Conservation (phyloP, 2,329 filamentous ascomycete species). For the Exophiala bonariae region DNA sequence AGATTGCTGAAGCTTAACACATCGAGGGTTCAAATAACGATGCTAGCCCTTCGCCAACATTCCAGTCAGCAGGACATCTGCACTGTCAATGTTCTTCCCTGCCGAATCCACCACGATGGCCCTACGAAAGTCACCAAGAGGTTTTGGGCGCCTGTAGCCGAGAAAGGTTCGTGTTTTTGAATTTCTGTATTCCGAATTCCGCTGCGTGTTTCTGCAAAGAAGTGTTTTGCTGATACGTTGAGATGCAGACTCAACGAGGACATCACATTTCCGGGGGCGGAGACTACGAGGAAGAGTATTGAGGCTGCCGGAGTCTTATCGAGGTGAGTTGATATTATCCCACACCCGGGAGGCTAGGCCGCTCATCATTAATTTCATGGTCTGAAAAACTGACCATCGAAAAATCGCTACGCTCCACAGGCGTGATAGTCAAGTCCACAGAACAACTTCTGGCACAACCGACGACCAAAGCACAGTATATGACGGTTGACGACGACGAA, state of each 20-base stretch:
- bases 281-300: slow-evolving; percentile 70
- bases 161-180: slow-evolving; percentile 37
- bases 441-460: slow-evolving; percentile 20
- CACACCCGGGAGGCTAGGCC: no score
- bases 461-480: slow-evolving; percentile 9
- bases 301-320: slow-evolving; percentile 69
- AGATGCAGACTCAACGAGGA: slow-evolving; percentile 53
- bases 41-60: slow-evolving; percentile 45
- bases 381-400: no score
- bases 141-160: slow-evolving; percentile 68
- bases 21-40: no score
- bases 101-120: slow-evolving; percentile 76
- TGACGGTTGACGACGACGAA: slow-evolving; percentile 29
- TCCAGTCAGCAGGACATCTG: slow-evolving; percentile 8
- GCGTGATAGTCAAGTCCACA: slow-evolving; percentile 57
- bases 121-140: slow-evolving; percentile 61
- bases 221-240: no score
- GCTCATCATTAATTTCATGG: no score
- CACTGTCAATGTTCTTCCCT: slow-evolving; percentile 69
- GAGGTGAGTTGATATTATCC: slow-evolving; percentile 46
- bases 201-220: no score
- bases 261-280: slow-evolving; percentile 75
- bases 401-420: slow-evolving; percentile 36
- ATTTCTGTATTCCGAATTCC: slow-evolving; percentile 1
- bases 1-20: no score